These are phyloP conservation scores for Aplosporella prunicola DNA, from an alignment of 2,329 filamentous ascomycete species.

Conservation along the genomic window DNA sequence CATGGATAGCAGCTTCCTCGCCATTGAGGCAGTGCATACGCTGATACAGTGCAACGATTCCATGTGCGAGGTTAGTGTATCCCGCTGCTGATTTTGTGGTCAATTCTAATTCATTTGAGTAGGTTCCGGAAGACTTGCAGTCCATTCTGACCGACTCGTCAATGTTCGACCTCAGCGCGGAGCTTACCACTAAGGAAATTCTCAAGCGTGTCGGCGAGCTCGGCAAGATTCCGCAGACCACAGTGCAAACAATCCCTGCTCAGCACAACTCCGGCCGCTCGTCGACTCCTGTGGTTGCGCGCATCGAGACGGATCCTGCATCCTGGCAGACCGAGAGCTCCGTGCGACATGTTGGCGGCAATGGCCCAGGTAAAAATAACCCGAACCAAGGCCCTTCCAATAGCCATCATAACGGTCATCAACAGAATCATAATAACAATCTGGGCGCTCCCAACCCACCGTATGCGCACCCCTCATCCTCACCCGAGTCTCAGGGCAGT, in stretches of 20 bases:
- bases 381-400: too few relatives aligned
- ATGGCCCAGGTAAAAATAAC: too few relatives aligned
- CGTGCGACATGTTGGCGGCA: constrained; percentile 58
- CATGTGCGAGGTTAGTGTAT: constrained; percentile 82
- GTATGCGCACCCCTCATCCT: constrained; percentile 25
- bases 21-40: constrained; percentile 85
- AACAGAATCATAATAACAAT: constrained; percentile 16
- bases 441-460: constrained; percentile 25
- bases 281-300: constrained; percentile 48
- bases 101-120: constrained; percentile 17
- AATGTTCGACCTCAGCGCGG: constrained; percentile 70
- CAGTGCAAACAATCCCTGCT: constrained; percentile 45
- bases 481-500: constrained; percentile 21
- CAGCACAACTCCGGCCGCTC: constrained; percentile 45
- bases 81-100: background rate
- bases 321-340: constrained; percentile 77
- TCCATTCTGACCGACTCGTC: constrained; percentile 74
- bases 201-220: constrained; percentile 87
- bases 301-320: constrained; percentile 81
- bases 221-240: constrained; percentile 51
- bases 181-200: constrained; percentile 95
- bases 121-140: constrained; percentile 91
- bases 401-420: too few relatives aligned
- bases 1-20: constrained; percentile 77
- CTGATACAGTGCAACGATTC: constrained; percentile 89